Base-by-base conservation (phyloP, 805 yeast genomes). In the Candida qinlingensis region DNA sequence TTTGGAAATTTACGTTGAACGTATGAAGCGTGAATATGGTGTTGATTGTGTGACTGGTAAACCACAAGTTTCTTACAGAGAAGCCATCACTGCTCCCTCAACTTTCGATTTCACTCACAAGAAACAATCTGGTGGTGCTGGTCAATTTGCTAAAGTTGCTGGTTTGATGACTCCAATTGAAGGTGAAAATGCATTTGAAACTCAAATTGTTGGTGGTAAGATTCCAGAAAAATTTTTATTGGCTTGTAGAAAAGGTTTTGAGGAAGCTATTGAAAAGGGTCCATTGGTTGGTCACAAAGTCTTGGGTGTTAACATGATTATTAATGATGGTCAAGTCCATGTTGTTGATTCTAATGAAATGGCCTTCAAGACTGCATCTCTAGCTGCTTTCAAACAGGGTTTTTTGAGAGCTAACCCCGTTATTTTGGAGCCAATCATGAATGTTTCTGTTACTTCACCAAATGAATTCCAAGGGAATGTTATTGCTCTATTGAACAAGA, bases 71-170 rank as follows among this genome's bases (percentile, higher is more conserved):
- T 89, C 99, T 13, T 94, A 94, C 73, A 83, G 99, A 70, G 99
- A 94, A 72, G 85, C 98, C 38, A 82, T 92, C 56, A 73, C 86
- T 36, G 66, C 77, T 3, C 73, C 87, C 39, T 77, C 92, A 31
- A 75, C 81, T 11, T 92, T 94, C 63, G 98, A 94, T 67, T 89
- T 85, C 72, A 85, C 96, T 30, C 98, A 92, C 76, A 94, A 94
- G 79, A 92, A 90, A 67, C 99, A 94, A 75, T 80, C 92, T 64
- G 99, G 99, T 70, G 99, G 99, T 80, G 96, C 98, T 56, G 99
- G 99, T 72, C 99, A 94, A 76, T 94, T 83, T 66, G 99, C 96
- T 70, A 84, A 91, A 73, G 97, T 92, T 63, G 85, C 90, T 69
- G 98, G 99, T 66, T 77, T 74, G 49, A 67, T 91, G 71, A 69